Conservation (phyloP, 2,329 filamentous ascomycete genomes). For the Elsinoe australis region DNA sequence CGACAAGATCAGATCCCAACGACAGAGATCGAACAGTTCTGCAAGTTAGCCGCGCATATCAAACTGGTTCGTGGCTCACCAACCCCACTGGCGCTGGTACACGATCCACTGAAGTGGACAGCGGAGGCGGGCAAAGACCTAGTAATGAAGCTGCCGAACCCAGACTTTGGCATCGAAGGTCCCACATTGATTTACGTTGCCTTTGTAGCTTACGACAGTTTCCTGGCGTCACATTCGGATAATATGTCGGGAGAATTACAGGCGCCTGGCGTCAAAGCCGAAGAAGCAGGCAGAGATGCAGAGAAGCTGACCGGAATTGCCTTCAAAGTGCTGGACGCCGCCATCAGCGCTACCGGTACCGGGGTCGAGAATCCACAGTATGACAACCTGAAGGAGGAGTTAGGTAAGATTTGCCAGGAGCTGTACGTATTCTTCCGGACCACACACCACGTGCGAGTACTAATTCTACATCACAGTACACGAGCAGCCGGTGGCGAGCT, state of each 20-base stretch:
- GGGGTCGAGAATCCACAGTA: conserved; percentile 38
- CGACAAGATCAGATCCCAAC: conserved; percentile 21
- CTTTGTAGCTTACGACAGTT: conserved; percentile 46
- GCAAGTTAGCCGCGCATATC: conserved; percentile 89
- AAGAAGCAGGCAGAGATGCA: conserved; percentile 31
- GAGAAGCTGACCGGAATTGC: conserved; percentile 39
- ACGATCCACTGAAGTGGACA: conserved; percentile 37
- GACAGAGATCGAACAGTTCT: conserved; percentile 68
- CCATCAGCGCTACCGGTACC: conserved; percentile 37
- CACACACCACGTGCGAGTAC: background rate
- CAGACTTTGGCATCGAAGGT: conserved; percentile 30
- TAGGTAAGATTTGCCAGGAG: conserved; percentile 36
- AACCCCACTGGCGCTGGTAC: conserved; percentile 44
- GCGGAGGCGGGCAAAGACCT: conserved; percentile 46
- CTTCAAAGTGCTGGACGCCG: conserved; percentile 34
- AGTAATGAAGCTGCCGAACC: conserved; percentile 33
- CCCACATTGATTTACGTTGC: conserved; percentile 44
- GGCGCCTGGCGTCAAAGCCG: conserved; percentile 32
- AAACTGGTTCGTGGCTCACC: conserved; percentile 64
- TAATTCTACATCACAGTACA: conserved; percentile 36
- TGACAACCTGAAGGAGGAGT: conserved; percentile 30
- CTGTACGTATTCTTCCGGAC: too few relatives aligned
- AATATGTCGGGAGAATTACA: conserved; percentile 29
- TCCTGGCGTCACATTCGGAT: conserved; percentile 35
- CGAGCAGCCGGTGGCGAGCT: conserved; percentile 77